Conservation (phyloP, 2,329 filamentous ascomycete genomes). For the Grosmannia huntii region DNA sequence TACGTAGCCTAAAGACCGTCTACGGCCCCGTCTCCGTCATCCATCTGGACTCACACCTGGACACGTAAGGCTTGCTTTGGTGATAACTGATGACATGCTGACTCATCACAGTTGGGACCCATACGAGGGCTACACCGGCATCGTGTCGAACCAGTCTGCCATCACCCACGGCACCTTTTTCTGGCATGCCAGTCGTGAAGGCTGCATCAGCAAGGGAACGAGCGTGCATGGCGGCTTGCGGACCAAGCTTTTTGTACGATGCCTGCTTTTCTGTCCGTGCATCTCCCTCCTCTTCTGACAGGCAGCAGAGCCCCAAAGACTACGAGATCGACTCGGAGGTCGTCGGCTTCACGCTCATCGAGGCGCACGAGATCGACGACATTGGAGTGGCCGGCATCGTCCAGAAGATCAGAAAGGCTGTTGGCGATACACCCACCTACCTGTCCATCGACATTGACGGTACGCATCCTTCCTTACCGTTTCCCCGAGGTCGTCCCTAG, state of each 20-base stretch:
- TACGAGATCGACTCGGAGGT: conserved; percentile 71
- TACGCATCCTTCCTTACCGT: background rate
- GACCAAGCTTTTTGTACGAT: conserved; percentile 2
- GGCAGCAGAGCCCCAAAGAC: conserved; percentile 3
- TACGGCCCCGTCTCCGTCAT: conserved; percentile 19
- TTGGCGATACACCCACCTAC: conserved; percentile 23
- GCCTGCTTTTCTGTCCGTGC: background rate
- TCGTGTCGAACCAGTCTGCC: conserved; percentile 58
- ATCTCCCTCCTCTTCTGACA: background rate
- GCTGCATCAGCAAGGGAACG: conserved; percentile 66
- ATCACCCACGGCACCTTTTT: conserved; percentile 86
- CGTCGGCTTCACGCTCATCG: conserved; percentile 69
- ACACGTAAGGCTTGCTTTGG: conserved; percentile 5
- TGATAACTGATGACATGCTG: background rate
- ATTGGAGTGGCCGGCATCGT: conserved; percentile 7
- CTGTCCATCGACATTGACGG: conserved; percentile 19
- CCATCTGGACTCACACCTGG: conserved; percentile 19
- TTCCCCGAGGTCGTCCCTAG: background rate
- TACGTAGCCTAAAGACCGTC: conserved; percentile 15
- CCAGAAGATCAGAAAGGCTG: conserved; percentile 19
- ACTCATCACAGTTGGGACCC: conserved; percentile 7
- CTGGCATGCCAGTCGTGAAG: conserved; percentile 67
- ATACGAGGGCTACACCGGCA: conserved; percentile 64
- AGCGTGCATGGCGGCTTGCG: conserved; percentile 22
- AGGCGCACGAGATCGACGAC: conserved; percentile 45